Conservation (phyloP, 2,329 filamentous ascomycete species). For the Lecanicillium sp. region DNA sequence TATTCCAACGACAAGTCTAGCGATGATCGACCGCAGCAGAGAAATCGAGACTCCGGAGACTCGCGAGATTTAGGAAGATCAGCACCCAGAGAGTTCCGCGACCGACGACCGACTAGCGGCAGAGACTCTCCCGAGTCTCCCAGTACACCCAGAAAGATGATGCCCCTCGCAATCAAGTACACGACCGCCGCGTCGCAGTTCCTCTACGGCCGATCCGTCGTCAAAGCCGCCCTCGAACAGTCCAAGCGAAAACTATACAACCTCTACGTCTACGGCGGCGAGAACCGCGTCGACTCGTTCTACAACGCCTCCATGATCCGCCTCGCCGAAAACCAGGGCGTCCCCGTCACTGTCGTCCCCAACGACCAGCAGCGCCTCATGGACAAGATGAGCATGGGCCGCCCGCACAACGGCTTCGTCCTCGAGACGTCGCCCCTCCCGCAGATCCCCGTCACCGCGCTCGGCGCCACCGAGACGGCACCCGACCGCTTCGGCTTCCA, state of each 20-base stretch:
- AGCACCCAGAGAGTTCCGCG: not conserved
- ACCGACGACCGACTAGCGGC: not conserved
- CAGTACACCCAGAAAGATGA: conserved; percentile 21
- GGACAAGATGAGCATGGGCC: conserved; percentile 74
- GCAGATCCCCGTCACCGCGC: conserved; percentile 56
- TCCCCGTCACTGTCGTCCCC: conserved; percentile 53
- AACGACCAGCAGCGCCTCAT: conserved; percentile 61
- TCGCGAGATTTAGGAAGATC: not conserved
- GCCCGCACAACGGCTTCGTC: conserved; percentile 86
- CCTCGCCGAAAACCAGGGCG: conserved; percentile 41
- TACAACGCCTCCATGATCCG: conserved; percentile 39
- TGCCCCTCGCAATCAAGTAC: conserved; percentile 42
- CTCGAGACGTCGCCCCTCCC: conserved; percentile 83
- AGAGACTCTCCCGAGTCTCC: not conserved
- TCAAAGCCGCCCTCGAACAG: conserved; percentile 67
- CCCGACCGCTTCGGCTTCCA: conserved; percentile 46
- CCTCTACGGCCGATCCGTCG: conserved; percentile 76
- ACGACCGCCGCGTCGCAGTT: conserved; percentile 88
- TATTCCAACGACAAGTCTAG: not conserved
- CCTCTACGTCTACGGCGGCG: conserved; percentile 67
- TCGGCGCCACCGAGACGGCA: conserved; percentile 45
- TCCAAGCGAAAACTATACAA: conserved; percentile 71
- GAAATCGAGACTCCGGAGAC: too few species aligned
- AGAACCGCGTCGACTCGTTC: conserved; percentile 45
- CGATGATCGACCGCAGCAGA: not conserved